Evolutionary conservation across 73 alveolate genomes (phyloP).

Genomic region (Tetrahymena malaccensis): DNA sequence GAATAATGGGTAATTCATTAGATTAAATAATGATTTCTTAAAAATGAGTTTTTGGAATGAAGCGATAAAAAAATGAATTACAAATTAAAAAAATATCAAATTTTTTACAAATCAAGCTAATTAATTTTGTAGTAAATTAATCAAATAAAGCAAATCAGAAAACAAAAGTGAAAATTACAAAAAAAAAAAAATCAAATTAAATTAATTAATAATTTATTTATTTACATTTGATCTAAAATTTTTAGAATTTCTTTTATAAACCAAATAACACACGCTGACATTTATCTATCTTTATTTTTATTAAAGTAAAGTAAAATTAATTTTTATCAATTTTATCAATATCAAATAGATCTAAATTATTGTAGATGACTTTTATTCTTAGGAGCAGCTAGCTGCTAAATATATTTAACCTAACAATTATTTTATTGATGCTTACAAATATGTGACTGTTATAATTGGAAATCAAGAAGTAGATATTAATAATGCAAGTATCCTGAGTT

Average conservation of each 20-base stretch:
- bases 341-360: background rate
- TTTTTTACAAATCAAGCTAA: background rate
- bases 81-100: background rate
- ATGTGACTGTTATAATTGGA: background rate
- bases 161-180: background rate
- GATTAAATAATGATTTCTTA: background rate
- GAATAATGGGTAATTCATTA: no score
- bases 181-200: no score
- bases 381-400: background rate
- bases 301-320: no score
- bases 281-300: no score
- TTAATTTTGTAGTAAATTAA: no score
- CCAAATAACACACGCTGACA: background rate
- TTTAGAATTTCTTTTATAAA: background rate
- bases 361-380: background rate
- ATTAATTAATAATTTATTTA: no score
- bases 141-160: background rate
- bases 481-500: background rate
- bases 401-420: background rate
- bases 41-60: background rate
- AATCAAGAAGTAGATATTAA: background rate
- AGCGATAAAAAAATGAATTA: background rate
- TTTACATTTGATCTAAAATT: background rate
- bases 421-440: background rate
- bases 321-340: background rate